Conservation (phyloP, 345 rosid genomes). For the Isatis tinctoria region DNA sequence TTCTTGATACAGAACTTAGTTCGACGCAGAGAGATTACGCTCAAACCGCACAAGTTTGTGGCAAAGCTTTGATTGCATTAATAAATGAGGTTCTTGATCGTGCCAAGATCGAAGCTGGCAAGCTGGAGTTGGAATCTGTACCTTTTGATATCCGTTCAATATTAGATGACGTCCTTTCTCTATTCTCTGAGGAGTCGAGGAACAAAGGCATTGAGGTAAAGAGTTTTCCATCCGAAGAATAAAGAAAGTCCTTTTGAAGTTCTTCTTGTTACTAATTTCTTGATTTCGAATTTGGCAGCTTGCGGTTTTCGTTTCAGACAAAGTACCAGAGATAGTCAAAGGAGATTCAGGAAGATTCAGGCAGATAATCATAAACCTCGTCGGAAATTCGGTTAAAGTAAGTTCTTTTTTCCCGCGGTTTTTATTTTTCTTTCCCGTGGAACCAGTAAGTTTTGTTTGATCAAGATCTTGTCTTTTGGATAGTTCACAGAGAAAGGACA, state of each 20-base stretch:
- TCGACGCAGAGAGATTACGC: constrained; percentile 92
- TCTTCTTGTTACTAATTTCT: not conserved
- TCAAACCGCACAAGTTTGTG: constrained; percentile 93
- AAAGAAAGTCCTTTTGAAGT: not conserved
- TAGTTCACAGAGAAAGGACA: constrained; percentile 98
- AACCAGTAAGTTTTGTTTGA: not conserved
- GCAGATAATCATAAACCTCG: constrained; percentile 92
- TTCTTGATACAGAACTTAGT: constrained; percentile 82
- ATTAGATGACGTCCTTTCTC: constrained; percentile 92
- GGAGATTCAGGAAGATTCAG: constrained; percentile 99
- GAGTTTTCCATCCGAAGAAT: not conserved
- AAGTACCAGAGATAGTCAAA: constrained; percentile 75
- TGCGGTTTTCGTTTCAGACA: constrained; percentile 83
- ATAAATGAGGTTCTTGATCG: constrained; percentile 98
- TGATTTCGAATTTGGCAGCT: constrained; percentile 46
- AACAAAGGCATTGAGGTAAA: constrained; percentile 86
- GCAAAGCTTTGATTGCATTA: constrained; percentile 85
- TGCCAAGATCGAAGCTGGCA: constrained; percentile 96
- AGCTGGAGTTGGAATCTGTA: constrained; percentile 81
- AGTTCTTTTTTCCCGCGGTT: constrained; percentile 23
- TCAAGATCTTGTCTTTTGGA: constrained; percentile 13
- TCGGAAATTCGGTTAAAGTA: constrained; percentile 96
- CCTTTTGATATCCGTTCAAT: constrained; percentile 76
- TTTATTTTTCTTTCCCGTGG: too few species aligned
- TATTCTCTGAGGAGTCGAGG: constrained; percentile 92